These are phyloP conservation scores for Epichloe sp. DNA, from an alignment of 2,329 filamentous ascomycete species.

Conservation along the genomic window DNA sequence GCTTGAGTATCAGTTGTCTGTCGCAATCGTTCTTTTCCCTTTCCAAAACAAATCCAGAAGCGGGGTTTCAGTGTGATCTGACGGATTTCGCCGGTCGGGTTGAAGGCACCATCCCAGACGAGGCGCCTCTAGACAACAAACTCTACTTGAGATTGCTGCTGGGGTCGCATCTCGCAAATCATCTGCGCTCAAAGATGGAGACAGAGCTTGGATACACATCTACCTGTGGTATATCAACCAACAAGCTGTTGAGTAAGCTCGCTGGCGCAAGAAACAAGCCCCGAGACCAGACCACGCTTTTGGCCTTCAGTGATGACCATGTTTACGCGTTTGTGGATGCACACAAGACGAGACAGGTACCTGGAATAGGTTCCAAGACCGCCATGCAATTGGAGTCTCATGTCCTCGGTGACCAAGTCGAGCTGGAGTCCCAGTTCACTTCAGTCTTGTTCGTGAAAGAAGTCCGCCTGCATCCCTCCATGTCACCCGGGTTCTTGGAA, in stretches of 20 bases:
- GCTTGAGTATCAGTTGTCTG: constrained; percentile 55
- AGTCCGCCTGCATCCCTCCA: constrained; percentile 47
- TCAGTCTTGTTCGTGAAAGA: constrained; percentile 48
- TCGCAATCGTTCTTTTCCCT: constrained; percentile 67
- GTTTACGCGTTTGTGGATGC: constrained; percentile 58
- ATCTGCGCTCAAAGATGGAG: constrained; percentile 62
- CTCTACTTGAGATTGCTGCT: constrained; percentile 53
- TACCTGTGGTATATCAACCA: constrained; percentile 77
- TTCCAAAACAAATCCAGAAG: constrained; percentile 56
- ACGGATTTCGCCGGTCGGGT: constrained; percentile 51
- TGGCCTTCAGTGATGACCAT: constrained; percentile 47
- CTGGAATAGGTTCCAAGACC: constrained; percentile 70
- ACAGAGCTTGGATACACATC: constrained; percentile 71
- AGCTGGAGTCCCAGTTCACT: constrained; percentile 23
- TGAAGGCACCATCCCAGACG: constrained; percentile 15
- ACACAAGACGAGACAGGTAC: constrained; percentile 67
- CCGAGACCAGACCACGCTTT: constrained; percentile 69
- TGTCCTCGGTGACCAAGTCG: constrained; percentile 26
- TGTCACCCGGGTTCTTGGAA: constrained; percentile 54
- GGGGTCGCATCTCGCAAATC: constrained; percentile 66
- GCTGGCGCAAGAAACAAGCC: constrained; percentile 78
- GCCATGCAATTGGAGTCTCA: constrained; percentile 37
- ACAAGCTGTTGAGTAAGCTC: constrained; percentile 76
- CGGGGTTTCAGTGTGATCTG: constrained; percentile 72
- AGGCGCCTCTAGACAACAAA: constrained; percentile 19